Evolutionary conservation across 1,284 basidiomycete genomes (phyloP), one percentile per base, ranked within the genome.

Genomic region (Cystobasidium slooffiae): DNA sequence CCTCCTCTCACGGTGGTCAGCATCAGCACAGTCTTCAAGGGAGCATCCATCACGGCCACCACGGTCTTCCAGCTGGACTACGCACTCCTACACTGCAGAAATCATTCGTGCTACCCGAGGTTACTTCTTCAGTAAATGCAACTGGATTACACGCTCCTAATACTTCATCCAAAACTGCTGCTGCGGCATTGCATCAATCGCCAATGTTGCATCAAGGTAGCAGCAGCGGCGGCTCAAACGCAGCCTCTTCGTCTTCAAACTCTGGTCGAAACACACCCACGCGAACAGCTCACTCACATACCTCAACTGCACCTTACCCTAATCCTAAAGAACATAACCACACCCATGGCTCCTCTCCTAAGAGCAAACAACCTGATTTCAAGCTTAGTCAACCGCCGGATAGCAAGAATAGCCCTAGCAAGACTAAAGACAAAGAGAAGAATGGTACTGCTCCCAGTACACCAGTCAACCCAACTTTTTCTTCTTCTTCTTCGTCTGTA

Each of bases 21-120:
- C 16, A 51, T 51, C 47, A 51, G 47, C 20, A 51, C 47, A 51
- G 20, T 20, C 14, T 16, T 20, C 14, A 16, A 14, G 20, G 14
- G 14, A 14, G 16, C 47, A 51, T 20, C 47, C 20, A 51, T 20
- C 47, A 51, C 61, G 46, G 56, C 20, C 61, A 63, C 24, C 69
- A 63, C 43, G 51, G 62, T 39, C 24, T 73, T 6, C 70, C 70
- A 18, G 31, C 70, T 43, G 70, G 70, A 51, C 39, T 73, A 55
- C 70, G 70, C 52, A 73, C 70, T 18, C 70, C 70, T 16, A 73
- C 70, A n/a, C 41, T 73, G 62, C 62, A 65, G 49, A 73, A 73
- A 41, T 73, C 70, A 8, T 65, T 65, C 44, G 61, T 73, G 3
- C 43, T 73, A 37, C 63, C 63, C 9, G 62, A 59, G 22, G 55